Percentiles rank a stretch among this genome's conserved stretches.
Conservation (phyloP, 495 filamentous ascomycete genomes). For the Penicillium ucsense region DNA sequence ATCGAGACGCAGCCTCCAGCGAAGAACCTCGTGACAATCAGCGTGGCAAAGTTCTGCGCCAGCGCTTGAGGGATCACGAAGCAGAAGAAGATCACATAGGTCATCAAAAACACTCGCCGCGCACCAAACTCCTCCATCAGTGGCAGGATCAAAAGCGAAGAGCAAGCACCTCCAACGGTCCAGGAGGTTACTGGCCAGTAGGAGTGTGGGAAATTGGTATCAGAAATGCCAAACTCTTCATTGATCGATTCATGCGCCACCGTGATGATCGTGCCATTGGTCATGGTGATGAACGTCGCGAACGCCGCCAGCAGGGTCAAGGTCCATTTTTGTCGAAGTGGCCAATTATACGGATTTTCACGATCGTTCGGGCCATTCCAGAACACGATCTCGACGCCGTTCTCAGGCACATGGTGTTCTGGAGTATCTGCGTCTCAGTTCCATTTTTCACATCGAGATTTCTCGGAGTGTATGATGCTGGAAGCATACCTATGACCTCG, state of each 20-base stretch:
- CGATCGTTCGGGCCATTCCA: slow-evolving; percentile 45
- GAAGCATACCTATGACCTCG: slow-evolving; percentile 8
- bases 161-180: slow-evolving; percentile 38
- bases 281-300: slow-evolving; percentile 25
- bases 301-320: slow-evolving; percentile 17
- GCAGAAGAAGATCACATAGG: slow-evolving; percentile 34
- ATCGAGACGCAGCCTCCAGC: slow-evolving; percentile 38
- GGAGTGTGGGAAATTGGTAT: slow-evolving; percentile 39
- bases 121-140: slow-evolving; percentile 45
- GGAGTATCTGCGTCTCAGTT: neutral
- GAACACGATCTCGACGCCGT: slow-evolving; percentile 22
- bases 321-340: slow-evolving; percentile 33
- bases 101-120: slow-evolving; percentile 32
- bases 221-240: slow-evolving; percentile 30
- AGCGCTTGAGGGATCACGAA: slow-evolving; percentile 40
- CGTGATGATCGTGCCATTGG: slow-evolving; percentile 38
- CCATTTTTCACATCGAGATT: too few relatives aligned
- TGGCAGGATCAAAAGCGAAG: slow-evolving; percentile 39
- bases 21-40: slow-evolving; percentile 39
- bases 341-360: slow-evolving; percentile 54
- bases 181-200: slow-evolving; percentile 45
- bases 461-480: too few relatives aligned
- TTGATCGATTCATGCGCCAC: slow-evolving; percentile 30
- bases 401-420: slow-evolving; percentile 13
- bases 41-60: slow-evolving; percentile 40